These are phyloP conservation scores for Anethum foeniculum DNA, from an alignment of 140 eudicot species.

Conservation along the genomic window DNA sequence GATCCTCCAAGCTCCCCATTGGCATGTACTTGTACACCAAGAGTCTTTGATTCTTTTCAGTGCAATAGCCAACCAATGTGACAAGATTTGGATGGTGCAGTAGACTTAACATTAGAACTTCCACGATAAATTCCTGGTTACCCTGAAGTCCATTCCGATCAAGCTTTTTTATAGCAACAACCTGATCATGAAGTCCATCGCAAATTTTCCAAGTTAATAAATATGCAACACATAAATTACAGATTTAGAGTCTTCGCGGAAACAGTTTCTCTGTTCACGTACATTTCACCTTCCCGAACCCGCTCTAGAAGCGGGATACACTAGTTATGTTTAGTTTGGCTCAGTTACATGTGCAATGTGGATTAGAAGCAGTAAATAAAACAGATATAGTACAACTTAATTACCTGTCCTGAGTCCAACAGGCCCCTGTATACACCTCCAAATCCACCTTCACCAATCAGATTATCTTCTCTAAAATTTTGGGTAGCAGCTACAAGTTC, in stretches of 20 bases:
- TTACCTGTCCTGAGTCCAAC: conserved; percentile 59
- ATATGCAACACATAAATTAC: neutral
- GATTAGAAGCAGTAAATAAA: neutral
- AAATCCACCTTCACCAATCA: conserved; percentile 90
- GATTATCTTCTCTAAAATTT: conserved; percentile 60
- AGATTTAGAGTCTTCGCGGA: neutral
- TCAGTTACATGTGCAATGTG: neutral
- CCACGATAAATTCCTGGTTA: conserved; percentile 82
- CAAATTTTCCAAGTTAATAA: neutral
- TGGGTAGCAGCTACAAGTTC: conserved; percentile 76
- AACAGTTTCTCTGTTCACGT: neutral
- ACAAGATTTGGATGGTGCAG: conserved; percentile 86
- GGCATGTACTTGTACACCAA: conserved; percentile 89
- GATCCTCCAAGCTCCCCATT: conserved; percentile 76
- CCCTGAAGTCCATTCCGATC: conserved; percentile 77
- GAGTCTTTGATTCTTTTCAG: conserved; percentile 80
- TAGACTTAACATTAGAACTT: conserved; percentile 79
- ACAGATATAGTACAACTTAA: neutral
- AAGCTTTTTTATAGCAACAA: conserved; percentile 77
- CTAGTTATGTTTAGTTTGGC: neutral
- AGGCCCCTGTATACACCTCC: conserved; percentile 88
- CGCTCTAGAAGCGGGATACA: neutral
- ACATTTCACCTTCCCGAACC: neutral
- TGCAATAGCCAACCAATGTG: conserved; percentile 77
- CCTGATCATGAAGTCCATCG: conserved; percentile 28